Evolutionary conservation across 202 grass and related monocot species (phyloP), one percentile per base, ranked within the genome.

Genomic region (Panicum virgatum): DNA sequence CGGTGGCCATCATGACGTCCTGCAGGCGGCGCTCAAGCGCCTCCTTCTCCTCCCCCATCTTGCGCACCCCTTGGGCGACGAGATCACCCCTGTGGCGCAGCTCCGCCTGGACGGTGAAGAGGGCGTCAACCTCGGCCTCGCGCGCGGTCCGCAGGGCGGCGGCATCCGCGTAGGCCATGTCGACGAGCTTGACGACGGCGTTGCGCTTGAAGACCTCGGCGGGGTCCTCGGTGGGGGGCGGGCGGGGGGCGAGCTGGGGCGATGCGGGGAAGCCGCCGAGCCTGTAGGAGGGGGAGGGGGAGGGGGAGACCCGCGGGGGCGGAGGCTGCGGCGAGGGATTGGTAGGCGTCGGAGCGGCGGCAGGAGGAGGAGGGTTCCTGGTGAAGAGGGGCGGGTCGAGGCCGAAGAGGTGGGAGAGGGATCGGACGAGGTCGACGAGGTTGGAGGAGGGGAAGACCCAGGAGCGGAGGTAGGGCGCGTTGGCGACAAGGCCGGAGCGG

Each of bases 391-490:
- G 96, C 7, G 92, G 96, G 72, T 98, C 96, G 58, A 95, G 88
- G 63, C 92, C 90, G 77, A 98, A 98, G 23, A 97, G 82, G 40
- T 97, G 94, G 48, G 94, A 90, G 44, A 97, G 82, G 25, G 91
- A 91, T 45, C 84, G 79, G 47, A 93, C 80, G n/a, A 98, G 96
- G 67, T 98, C 96, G 20, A 95, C 76, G 72, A 98, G 85, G 79
- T 98, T 98, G 68, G 96, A 91, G n/a, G 96, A 91, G 15, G 92
- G 92, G 80, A 95, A 98, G 22, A 97, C 86, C 94, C 91, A 92
- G 14, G 94, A 90, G 40, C 85, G 82, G 72, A 97, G 85, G 67
- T 94, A 97, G 3, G 94, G 94, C 8, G 82, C 82, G 30, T 83
- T 80, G 25, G 88, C 81, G 58, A 97, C 89, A 30, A 92, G 89